Evolutionary conservation across 345 rosid species (phyloP), one percentile per base, ranked within the genome.

Genomic region (Diplotaxis tenuifolia): DNA sequence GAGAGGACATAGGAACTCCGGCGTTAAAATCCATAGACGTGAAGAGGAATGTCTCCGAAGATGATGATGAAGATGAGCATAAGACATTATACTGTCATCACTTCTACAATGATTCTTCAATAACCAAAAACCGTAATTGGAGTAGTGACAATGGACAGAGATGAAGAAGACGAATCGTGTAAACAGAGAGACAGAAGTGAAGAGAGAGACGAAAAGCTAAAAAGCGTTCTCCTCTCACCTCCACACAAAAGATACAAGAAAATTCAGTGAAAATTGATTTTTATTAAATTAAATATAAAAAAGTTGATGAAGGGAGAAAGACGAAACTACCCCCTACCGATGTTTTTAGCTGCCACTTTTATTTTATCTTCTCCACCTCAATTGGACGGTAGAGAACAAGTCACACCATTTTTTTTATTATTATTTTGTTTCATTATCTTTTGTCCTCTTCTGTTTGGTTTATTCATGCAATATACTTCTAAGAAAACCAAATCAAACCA

Each of bases 1-100:
- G 86, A 73, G 93, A 83, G 70, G 90, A 80, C 88, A 88, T 89
- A 54, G 89, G 85, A 82, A 85, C 86, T 85, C 88, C 90, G 65
- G 88, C 83, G 71, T 85, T 91, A 74, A 86, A 87, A 65, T 89
- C 90, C 95, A 92, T 92, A 64, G 78, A 68, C 68, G 68, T 65
- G 65, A 73, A 83, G 62, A 74, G 27, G 72, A 76, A 79, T 23
- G 77, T 77, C 76, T 79, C 82, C 82, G 27, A 70, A 11, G 68
- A 53, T 62, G 56, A 70, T 74, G 73, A 52, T 68, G 54, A 70
- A 28, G 11, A 68, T 63, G 62, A 72, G 38, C 69, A 71, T 49
- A 60, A 64, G 72, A 70, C 75, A 74, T 60, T 65, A 77, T 85
- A 84, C 77, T 79, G 75, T 79, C 85, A 83, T 78, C 72, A 80